phyloP scores from a whole-genome alignment of 257 asterid species.

The Misopates orontium region DNA sequence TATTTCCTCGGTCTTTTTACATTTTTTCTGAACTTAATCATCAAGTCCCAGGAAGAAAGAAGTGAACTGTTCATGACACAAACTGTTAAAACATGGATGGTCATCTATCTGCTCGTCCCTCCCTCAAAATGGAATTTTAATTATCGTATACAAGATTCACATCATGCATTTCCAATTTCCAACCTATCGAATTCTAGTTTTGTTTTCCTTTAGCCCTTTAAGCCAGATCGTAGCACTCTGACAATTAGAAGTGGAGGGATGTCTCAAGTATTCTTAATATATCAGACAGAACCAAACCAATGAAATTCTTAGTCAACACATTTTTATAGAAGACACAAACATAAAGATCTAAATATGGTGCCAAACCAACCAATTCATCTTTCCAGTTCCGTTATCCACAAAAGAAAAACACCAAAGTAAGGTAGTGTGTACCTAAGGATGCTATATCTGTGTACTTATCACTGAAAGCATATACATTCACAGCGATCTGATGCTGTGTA shows the following conservation, averaged over 20 bases:
- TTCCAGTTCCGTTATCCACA: slow-evolving; percentile 1
- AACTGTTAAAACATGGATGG: neutral
- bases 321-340: neutral
- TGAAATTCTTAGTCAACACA: slow-evolving; percentile 10
- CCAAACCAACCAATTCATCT: neutral
- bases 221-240: neutral
- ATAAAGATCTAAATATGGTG: neutral
- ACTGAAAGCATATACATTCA: slow-evolving; percentile 85
- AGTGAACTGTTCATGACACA: neutral
- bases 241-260: slow-evolving; percentile 4
- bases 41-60: slow-evolving; percentile 18
- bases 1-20: neutral
- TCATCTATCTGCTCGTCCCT: neutral
- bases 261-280: slow-evolving; percentile 8
- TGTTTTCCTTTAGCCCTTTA: neutral
- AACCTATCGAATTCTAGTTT: slow-evolving; percentile 13
- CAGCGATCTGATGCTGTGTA: slow-evolving; percentile 91
- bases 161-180: neutral
- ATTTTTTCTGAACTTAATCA: slow-evolving; percentile 14
- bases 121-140: neutral
- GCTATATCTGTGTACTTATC: slow-evolving; percentile 92
- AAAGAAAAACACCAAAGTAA: slow-evolving; percentile 1
- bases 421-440: slow-evolving; percentile 66
- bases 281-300: slow-evolving; percentile 11
- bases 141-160: neutral